These are phyloP conservation scores for Gossypium laxum DNA, from an alignment of 441 rosid species.

Conservation along the genomic window DNA sequence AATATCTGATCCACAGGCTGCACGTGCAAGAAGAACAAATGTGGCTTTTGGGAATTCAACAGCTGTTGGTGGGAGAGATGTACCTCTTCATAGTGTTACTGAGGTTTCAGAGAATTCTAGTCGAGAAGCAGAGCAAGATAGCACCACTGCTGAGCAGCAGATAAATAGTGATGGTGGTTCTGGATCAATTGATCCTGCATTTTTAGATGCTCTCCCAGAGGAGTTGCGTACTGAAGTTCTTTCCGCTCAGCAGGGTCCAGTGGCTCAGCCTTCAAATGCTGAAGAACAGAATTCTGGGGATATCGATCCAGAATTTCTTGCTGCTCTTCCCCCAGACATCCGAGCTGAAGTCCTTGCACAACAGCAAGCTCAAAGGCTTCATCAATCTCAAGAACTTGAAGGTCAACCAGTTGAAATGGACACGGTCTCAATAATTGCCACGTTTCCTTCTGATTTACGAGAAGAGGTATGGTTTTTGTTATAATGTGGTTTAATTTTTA, in stretches of 20 bases:
- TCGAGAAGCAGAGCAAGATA: conserved; percentile 80
- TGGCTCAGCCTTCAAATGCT: conserved; percentile 60
- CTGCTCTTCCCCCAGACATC: conserved; percentile 95
- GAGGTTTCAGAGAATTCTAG: conserved; percentile 91
- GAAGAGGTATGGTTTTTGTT: conserved; percentile 61
- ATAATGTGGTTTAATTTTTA: background rate
- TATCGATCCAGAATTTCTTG: conserved; percentile 96
- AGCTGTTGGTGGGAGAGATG: conserved; percentile 61
- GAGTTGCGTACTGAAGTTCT: conserved; percentile 97
- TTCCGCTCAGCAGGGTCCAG: conserved; percentile 84
- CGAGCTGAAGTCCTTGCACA: conserved; percentile 94
- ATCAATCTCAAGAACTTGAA: conserved; percentile 94
- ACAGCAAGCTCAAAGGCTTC: conserved; percentile 89
- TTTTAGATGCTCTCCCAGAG: conserved; percentile 95
- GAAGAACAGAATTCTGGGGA: conserved; percentile 71
- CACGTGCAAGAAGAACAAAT: conserved; percentile 63
- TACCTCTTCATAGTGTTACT: conserved; percentile 78
- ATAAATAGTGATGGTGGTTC: conserved; percentile 52
- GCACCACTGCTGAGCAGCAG: conserved; percentile 57
- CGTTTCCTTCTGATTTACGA: conserved; percentile 91
- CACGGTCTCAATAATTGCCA: conserved; percentile 91
- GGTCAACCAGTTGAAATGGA: conserved; percentile 99
- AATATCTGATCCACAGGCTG: conserved; percentile 43
- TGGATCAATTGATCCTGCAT: conserved; percentile 89
- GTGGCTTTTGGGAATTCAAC: conserved; percentile 47